Conservation (phyloP, 2,329 filamentous ascomycete genomes). For the Talaromyces marneffei region DNA sequence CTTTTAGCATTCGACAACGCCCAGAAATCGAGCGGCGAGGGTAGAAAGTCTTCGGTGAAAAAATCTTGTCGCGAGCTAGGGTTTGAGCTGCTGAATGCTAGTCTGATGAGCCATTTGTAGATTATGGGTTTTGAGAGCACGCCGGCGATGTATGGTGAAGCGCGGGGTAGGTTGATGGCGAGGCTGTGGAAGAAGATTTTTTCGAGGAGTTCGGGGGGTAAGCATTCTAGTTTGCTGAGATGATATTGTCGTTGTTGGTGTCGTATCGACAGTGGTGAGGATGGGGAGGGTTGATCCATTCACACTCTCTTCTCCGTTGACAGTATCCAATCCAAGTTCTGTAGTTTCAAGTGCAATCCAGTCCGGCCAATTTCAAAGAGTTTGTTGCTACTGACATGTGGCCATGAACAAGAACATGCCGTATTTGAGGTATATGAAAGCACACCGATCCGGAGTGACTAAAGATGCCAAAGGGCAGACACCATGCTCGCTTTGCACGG, state of each 20-base stretch:
- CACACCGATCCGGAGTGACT: background rate
- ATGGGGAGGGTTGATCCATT: background rate
- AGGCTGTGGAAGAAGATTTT: slow-evolving; percentile 47
- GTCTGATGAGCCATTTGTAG: slow-evolving; percentile 40
- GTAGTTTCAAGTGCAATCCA: background rate
- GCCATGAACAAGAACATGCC: background rate
- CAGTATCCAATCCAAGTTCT: too few relatives aligned
- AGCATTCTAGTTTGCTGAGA: slow-evolving; percentile 31
- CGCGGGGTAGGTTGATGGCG: slow-evolving; percentile 44
- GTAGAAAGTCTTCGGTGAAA: slow-evolving; percentile 36
- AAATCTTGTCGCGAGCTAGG: slow-evolving; percentile 26
- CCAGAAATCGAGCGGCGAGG: slow-evolving; percentile 31
- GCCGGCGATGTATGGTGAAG: slow-evolving; percentile 38
- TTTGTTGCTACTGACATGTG: background rate
- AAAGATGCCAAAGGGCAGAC: background rate
- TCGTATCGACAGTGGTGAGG: background rate
- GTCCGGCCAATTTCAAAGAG: background rate
- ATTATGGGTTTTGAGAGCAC: slow-evolving; percentile 37
- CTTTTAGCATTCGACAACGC: slow-evolving; percentile 25
- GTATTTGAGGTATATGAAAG: background rate
- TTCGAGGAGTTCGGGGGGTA: slow-evolving; percentile 47
- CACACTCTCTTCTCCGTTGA: background rate
- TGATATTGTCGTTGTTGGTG: background rate
- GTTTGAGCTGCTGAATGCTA: slow-evolving; percentile 39
- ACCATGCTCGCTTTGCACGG: slow-evolving; percentile 7